Base-by-base conservation (phyloP, 2,329 filamentous ascomycete genomes). In the Venturia aucupariae region DNA sequence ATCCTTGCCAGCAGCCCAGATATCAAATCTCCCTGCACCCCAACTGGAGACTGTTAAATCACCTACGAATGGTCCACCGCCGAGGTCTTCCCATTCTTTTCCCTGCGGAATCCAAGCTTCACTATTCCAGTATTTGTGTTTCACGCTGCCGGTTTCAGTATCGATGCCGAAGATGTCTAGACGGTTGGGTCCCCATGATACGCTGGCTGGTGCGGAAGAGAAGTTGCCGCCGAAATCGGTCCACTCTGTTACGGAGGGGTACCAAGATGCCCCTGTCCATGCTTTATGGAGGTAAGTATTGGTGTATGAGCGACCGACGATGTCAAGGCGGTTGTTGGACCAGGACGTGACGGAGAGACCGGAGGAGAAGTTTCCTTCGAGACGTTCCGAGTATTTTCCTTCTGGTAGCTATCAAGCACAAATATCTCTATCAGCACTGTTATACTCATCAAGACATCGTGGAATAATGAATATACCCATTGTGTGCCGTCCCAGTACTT, bases 41-140 rank as follows among this genome's bases (percentile, higher is more conserved):
- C 54, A 57, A 32, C 54, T 57, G 1, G 54, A 32, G 15, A 38
- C 24, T 13, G 35, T 32, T 7, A 38, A 5, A 22, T 57, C 54
- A 15, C 54, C 54, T 17, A 35, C 4, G 35, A 57, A 57, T 19
- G 27, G 27, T 4, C 54, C 54, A 13, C 54, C 54, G 7, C 35
- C 54, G 2, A 57, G 54, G 32, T 32, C 27, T 22, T 57, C 54
- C 54, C 54, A 57, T 32, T 19, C 13, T 4, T 57, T 10, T 22
- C 17, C 19, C 7, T 8, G 6, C 4, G 59, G 59, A 5, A 30
- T 8, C 59, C 59, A 61, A 6, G 35, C 17, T 10, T 22, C 59
- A 32, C 59, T 32, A 44, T 63, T 30, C 61, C 61, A 63, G 24
- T 54, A 38, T 39, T 63, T 63, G 42, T 63, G 61, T 22, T 57